A percentile compares a stretch with the other conserved stretches of the same genome.
Conservation (phyloP, 352 stramenopile genomes). For the Globisporangium heterothallicum region DNA sequence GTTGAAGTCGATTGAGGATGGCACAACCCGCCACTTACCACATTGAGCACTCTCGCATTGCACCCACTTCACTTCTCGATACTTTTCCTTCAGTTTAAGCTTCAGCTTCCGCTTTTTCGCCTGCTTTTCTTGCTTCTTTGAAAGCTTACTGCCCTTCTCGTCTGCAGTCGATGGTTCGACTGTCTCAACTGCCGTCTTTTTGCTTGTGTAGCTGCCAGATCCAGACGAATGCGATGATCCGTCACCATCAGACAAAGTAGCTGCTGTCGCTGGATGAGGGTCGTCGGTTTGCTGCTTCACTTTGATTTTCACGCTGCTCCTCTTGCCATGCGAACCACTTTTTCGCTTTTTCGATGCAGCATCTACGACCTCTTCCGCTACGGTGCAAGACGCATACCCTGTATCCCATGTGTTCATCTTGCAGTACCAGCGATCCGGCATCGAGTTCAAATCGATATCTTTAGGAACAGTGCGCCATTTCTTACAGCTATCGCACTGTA, state of each 20-base stretch:
- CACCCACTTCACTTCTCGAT: constrained; percentile 90
- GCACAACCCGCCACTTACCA: constrained; percentile 93
- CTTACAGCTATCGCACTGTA: constrained; percentile 94
- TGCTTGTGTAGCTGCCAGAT: background rate
- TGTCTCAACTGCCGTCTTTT: background rate
- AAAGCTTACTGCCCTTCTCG: constrained; percentile 18
- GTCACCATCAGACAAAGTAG: constrained; percentile 6
- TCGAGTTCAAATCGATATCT: constrained; percentile 80
- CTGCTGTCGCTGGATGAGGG: constrained; percentile 5
- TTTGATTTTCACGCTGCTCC: constrained; percentile 21
- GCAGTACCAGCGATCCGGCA: constrained; percentile 96
- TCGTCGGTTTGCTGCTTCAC: constrained; percentile 15
- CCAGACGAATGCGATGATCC: background rate
- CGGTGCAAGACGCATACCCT: constrained; percentile 80
- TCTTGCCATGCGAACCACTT: constrained; percentile 1
- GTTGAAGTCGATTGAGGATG: constrained; percentile 85
- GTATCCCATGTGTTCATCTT: constrained; percentile 92
- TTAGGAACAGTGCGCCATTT: constrained; percentile 94
- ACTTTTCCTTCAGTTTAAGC: constrained; percentile 73
- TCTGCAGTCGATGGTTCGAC: background rate
- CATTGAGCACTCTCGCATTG: constrained; percentile 93
- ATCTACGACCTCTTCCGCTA: constrained; percentile 82
- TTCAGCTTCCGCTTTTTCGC: constrained; percentile 78
- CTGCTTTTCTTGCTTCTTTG: constrained; percentile 59
- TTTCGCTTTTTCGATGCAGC: constrained; percentile 15